Evolutionary conservation across 176 grass and related monocot species (phyloP), one percentile per base, ranked within the genome.

Genomic region (Eleusine indica): DNA sequence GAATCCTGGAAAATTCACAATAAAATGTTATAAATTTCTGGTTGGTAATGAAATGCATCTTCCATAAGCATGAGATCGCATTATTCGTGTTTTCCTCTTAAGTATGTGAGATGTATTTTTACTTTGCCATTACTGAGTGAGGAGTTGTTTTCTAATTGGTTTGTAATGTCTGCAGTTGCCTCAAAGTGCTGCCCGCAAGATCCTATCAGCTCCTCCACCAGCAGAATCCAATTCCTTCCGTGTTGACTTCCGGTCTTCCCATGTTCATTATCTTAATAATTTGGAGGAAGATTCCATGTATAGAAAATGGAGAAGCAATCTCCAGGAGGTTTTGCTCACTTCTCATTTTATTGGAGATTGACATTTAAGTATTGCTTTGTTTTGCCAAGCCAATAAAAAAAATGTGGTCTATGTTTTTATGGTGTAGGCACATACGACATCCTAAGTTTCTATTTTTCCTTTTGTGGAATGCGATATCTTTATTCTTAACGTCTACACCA

Each of bases 241-340:
- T 71, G 85, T 98, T 82, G 96, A 98, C 65, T 98, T 98, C 48
- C 96, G 96, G 70, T 95, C 91, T 72, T 80, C 81, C 68, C 85
- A 94, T 83, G 93, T 94, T 77, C 96, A 98, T 81, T 98, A 93
- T 83, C 84, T 98, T 77, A 98, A 98, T 95, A 94, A 98, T 78
- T 73, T 98, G 63, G 96, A 98, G 79, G 93, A 98, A 94, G 96
- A 98, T 95, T 65, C 63, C 30, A 88, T 95, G 89, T 98, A 98
- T 74, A 91, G 58, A 85, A 92, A 89, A 58, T 98, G 96, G 96
- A 84, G 96, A 90, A 95, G 80, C 83, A 95, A 98, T 65, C 68
- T 98, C 44, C 88, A 98, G 86, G 96, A 98, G 96, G 96, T 98
- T 67, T 71, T 70, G 25, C 43, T 91, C 66, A 56, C 51, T 87